phyloP scores from a whole-genome alignment of 2,329 filamentous ascomycete genomes.

The Eutypella sp. region DNA sequence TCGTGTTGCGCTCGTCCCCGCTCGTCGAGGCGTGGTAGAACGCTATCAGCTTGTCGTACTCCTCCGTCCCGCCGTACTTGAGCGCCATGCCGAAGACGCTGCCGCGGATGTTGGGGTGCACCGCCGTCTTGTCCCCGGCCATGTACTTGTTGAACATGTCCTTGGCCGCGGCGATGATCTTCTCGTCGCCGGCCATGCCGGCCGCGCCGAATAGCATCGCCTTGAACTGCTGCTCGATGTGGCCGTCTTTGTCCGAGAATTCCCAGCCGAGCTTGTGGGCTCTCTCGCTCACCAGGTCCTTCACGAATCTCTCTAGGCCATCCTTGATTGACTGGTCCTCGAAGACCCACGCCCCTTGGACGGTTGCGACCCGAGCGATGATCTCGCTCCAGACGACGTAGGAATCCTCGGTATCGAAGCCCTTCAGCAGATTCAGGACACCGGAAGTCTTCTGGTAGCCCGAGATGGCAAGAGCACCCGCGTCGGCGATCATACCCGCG shows the following conservation, averaged over 20 bases:
- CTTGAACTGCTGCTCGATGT: constrained; percentile 94
- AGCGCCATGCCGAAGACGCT: constrained; percentile 83
- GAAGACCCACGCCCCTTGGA: constrained; percentile 84
- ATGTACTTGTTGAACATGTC: constrained; percentile 88
- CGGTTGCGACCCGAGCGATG: constrained; percentile 67
- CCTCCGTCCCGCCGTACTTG: constrained; percentile 77
- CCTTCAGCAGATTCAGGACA: constrained; percentile 76
- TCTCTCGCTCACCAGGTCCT: constrained; percentile 69
- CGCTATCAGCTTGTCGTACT: constrained; percentile 75
- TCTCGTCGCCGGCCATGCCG: constrained; percentile 73
- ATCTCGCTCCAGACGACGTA: constrained; percentile 97
- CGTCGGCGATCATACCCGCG: constrained; percentile 91
- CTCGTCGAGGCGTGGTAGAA: constrained; percentile 71
- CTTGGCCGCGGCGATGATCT: constrained; percentile 72
- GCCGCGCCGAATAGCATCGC: constrained; percentile 81
- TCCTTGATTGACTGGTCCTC: constrained; percentile 70
- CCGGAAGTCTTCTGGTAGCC: constrained; percentile 94
- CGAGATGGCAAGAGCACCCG: constrained; percentile 80
- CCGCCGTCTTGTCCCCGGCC: constrained; percentile 70
- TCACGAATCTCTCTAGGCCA: constrained; percentile 78
- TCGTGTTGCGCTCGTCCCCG: constrained; percentile 86
- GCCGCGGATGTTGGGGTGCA: constrained; percentile 86
- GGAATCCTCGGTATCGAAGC: constrained; percentile 78
- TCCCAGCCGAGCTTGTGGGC: constrained; percentile 85
- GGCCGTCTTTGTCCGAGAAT: constrained; percentile 78